A percentile compares a stretch with the other conserved stretches of the same genome.
Evolutionary conservation across 129 eudicot genomes (phyloP).

Genomic region (Lactuca saligna): DNA sequence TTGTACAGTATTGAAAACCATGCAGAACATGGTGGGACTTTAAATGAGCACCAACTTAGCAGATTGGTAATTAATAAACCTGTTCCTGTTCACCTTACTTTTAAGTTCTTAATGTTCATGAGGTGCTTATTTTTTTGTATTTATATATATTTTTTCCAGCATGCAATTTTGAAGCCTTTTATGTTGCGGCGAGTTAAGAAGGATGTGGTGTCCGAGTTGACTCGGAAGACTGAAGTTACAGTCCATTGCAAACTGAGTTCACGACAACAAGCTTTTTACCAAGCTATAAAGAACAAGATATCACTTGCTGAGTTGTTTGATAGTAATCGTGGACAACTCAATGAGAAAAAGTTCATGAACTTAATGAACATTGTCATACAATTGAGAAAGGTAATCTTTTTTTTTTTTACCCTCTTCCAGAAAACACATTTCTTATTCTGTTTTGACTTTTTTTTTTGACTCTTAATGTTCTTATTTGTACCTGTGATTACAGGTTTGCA

Average conservation of each 20-base stretch:
- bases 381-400: conserved; percentile 76
- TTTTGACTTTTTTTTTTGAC: too few species aligned
- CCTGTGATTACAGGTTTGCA: conserved; percentile 73
- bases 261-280: conserved; percentile 95
- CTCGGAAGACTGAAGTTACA: conserved; percentile 72
- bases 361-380: conserved; percentile 98
- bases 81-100: not conserved
- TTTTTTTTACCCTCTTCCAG: not conserved
- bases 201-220: conserved; percentile 87
- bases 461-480: not conserved
- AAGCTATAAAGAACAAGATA: conserved; percentile 97
- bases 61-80: conserved; percentile 66
- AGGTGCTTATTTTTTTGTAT: conserved; percentile 4
- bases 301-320: conserved; percentile 96
- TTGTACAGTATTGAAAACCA: conserved; percentile 85
- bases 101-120: not conserved
- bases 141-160: conserved; percentile 63
- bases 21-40: conserved; percentile 99
- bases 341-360: conserved; percentile 77
- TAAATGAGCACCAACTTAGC: conserved; percentile 96
- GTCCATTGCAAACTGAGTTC: conserved; percentile 97
- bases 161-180: conserved; percentile 98
- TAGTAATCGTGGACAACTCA: conserved; percentile 80
- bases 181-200: conserved; percentile 96
- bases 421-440: conserved; percentile 3